Conservation (phyloP, 2,329 filamentous ascomycete genomes). For the Fusarium phyllophilum region DNA sequence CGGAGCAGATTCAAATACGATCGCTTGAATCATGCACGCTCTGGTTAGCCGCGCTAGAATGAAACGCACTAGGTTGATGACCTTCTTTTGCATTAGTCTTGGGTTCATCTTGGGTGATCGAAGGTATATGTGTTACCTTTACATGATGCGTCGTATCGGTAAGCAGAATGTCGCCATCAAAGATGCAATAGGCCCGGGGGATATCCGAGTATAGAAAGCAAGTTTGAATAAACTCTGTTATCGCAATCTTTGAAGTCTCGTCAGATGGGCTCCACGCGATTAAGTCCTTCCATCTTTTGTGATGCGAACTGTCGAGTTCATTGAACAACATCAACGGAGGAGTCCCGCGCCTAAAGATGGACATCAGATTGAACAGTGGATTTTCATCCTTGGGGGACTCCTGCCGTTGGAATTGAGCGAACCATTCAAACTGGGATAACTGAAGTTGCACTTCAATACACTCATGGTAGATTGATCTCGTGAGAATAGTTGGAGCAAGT, state of each 20-base stretch:
- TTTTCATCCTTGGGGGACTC: accelerated
- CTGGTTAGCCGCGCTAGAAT: background rate
- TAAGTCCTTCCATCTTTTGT: accelerated
- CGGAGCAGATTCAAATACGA: background rate
- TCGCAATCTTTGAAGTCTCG: accelerated
- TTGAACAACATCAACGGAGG: accelerated
- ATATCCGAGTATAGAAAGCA: accelerated
- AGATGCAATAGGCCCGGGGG: accelerated
- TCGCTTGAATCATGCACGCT: accelerated
- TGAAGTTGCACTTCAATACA: background rate
- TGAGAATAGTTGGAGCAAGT: background rate
- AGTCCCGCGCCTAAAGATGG: accelerated
- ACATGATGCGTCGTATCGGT: accelerated
- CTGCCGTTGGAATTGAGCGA: accelerated
- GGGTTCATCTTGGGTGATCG: accelerated
- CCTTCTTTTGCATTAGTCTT: background rate
- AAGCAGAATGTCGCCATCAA: accelerated
- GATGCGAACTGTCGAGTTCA: background rate
- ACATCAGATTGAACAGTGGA: background rate
- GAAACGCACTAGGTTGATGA: background rate
- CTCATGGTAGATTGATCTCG: background rate
- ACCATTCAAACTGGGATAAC: background rate
- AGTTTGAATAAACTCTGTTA: background rate
- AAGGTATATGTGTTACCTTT: background rate
- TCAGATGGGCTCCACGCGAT: accelerated